Evolutionary conservation across 164 flowering plant species (phyloP).

Genomic region (Piper longum): DNA sequence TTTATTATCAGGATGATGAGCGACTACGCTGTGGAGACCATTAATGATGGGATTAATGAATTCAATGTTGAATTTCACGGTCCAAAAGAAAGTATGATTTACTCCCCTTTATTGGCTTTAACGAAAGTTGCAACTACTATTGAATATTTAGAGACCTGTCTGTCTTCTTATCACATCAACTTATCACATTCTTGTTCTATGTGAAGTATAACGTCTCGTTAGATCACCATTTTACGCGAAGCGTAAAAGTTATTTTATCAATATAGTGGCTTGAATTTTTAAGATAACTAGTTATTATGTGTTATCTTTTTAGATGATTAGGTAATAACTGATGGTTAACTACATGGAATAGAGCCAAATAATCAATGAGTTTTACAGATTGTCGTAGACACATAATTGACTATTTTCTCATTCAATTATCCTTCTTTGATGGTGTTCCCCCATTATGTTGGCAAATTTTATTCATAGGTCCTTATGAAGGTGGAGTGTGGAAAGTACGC

Average conservation of each 20-base stretch:
- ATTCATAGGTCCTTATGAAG: conserved; percentile 80
- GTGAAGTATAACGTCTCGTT: too few species aligned
- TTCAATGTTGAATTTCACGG: conserved; percentile 91
- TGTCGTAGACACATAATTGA: too few species aligned
- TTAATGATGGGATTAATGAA: conserved; percentile 79
- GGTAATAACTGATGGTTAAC: too few species aligned
- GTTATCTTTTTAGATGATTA: too few species aligned
- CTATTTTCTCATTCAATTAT: not conserved
- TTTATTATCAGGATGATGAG: conserved; percentile 74
- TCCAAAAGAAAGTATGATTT: conserved; percentile 75
- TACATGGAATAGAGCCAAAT: too few species aligned
- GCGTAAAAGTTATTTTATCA: too few species aligned
- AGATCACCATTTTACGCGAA: too few species aligned
- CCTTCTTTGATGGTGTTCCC: not conserved
- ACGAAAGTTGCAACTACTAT: not conserved
- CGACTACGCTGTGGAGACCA: conserved; percentile 72
- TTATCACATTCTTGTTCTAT: too few species aligned
- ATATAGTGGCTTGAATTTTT: too few species aligned
- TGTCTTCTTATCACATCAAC: too few species aligned
- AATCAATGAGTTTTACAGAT: too few species aligned
- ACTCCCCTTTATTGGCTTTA: not conserved
- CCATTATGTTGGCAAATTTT: not conserved
- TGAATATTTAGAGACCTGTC: not conserved
- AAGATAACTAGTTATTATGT: too few species aligned
- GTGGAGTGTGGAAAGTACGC: conserved; percentile 92